Percentiles rank a stretch among this genome's conserved stretches.
Conservation (phyloP, 106 monocot genomes). For the Alisma plantagoaquatica region DNA sequence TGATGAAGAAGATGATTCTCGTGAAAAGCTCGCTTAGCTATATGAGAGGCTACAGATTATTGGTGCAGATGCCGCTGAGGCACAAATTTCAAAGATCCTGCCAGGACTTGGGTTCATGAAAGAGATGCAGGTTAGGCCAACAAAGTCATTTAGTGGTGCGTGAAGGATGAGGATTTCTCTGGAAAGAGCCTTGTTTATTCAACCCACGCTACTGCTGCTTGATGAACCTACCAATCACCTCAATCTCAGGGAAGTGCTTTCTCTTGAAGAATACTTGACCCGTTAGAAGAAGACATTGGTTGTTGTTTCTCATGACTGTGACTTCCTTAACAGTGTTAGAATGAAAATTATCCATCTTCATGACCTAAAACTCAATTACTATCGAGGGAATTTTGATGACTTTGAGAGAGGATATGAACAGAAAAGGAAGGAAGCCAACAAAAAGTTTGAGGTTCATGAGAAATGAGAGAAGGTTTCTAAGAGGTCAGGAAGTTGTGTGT, state of each 20-base stretch:
- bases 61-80: slow-evolving; percentile 59
- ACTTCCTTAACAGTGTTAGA: slow-evolving; percentile 86
- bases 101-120: slow-evolving; percentile 67
- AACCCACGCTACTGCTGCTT: slow-evolving; percentile 78
- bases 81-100: slow-evolving; percentile 66
- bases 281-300: slow-evolving; percentile 98
- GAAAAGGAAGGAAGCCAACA: slow-evolving; percentile 84
- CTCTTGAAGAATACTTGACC: slow-evolving; percentile 87
- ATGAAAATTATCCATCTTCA: slow-evolving; percentile 84
- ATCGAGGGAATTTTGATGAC: slow-evolving; percentile 82
- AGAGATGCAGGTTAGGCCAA: slow-evolving; percentile 74
- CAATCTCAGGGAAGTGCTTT: slow-evolving; percentile 86
- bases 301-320: slow-evolving; percentile 88
- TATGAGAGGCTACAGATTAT: slow-evolving; percentile 55
- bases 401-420: slow-evolving; percentile 94
- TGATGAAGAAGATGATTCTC: slow-evolving; percentile 19
- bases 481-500: slow-evolving; percentile 67
- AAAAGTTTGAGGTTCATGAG: slow-evolving; percentile 85
- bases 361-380: slow-evolving; percentile 65
- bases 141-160: slow-evolving; percentile 86
- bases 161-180: slow-evolving; percentile 98
- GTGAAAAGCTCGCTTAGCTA: slow-evolving; percentile 49
- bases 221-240: slow-evolving; percentile 97
- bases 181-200: slow-evolving; percentile 77
- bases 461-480: slow-evolving; percentile 76